A percentile compares a stretch with the other conserved stretches of the same genome.
phyloP scores from a whole-genome alignment of 768 basidiomycete genomes.

The Boletus rubescentipes region DNA sequence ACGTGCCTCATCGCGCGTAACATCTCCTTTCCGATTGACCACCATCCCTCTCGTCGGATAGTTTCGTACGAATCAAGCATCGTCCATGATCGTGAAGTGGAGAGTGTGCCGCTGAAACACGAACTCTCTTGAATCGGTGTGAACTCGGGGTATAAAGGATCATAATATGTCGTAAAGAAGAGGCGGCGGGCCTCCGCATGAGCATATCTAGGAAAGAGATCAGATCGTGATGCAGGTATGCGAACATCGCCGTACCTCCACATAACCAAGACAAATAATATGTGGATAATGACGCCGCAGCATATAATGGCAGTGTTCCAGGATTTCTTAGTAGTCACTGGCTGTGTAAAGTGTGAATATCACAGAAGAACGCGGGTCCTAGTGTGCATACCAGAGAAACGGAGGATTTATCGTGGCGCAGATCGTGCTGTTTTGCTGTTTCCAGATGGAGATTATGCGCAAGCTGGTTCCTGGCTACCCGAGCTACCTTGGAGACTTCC shows the following conservation, averaged over 20 bases:
- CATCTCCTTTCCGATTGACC: conserved; percentile 36
- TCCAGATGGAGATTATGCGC: conserved; percentile 42
- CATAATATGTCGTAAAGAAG: conserved; percentile 75
- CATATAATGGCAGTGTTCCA: conserved; percentile 35
- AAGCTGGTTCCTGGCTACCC: conserved; percentile 48
- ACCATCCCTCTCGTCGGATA: conserved; percentile 42
- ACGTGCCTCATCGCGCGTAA: conserved; percentile 39
- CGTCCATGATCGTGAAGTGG: conserved; percentile 40
- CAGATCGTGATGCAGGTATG: conserved; percentile 4
- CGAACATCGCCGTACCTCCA: conserved; percentile 49
- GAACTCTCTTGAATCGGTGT: conserved; percentile 44
- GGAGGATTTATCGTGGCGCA: conserved; percentile 35
- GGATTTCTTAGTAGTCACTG: conserved; percentile 11
- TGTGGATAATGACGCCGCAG: conserved; percentile 42
- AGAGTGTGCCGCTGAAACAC: conserved; percentile 31
- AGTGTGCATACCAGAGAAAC: conserved; percentile 39
- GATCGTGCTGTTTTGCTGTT: conserved; percentile 34
- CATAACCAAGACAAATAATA: conserved; percentile 48
- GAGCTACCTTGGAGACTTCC: conserved; percentile 51
- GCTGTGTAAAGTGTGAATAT: conserved; percentile 20
- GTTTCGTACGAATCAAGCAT: conserved; percentile 37
- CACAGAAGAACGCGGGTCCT: neutral
- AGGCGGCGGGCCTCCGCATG: conserved; percentile 50
- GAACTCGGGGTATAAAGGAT: conserved; percentile 74
- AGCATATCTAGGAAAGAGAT: conserved; percentile 37